Conservation (phyloP, 495 filamentous ascomycete species). For the Daldinia loculata region DNA sequence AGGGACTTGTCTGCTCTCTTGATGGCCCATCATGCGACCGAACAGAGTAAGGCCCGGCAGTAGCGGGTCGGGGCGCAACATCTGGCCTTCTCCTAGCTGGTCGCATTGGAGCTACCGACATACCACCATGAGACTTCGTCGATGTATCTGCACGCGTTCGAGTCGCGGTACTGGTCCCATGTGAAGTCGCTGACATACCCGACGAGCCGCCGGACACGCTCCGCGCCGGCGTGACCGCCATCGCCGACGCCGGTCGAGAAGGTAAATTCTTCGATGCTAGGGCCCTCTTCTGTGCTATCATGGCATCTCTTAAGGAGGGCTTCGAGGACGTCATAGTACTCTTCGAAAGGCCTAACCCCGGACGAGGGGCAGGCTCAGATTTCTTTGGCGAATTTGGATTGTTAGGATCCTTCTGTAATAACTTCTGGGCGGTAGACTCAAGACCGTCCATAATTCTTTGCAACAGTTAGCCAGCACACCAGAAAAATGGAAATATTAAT, state of each 20-base stretch:
- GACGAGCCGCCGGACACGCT: slow-evolving; percentile 55
- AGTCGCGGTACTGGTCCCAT: slow-evolving; percentile 48
- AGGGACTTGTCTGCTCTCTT: slow-evolving; percentile 52
- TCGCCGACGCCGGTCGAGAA: slow-evolving; percentile 77
- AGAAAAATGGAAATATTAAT: slow-evolving; percentile 42
- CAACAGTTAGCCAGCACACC: slow-evolving; percentile 14
- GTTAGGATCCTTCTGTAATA: slow-evolving; percentile 78
- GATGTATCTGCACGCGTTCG: slow-evolving; percentile 56
- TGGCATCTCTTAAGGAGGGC: slow-evolving; percentile 75
- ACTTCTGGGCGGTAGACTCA: slow-evolving; percentile 74
- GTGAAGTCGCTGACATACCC: slow-evolving; percentile 54
- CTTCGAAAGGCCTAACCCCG: slow-evolving; percentile 64
- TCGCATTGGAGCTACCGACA: slow-evolving; percentile 65
- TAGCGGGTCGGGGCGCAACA: slow-evolving; percentile 60
- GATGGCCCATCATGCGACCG: slow-evolving; percentile 56
- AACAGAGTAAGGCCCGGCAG: slow-evolving; percentile 67
- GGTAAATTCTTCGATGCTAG: slow-evolving; percentile 67
- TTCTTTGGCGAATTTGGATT: slow-evolving; percentile 76
- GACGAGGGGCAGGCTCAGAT: slow-evolving; percentile 57
- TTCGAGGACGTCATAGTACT: slow-evolving; percentile 64
- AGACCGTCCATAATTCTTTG: slow-evolving; percentile 75
- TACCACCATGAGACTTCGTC: slow-evolving; percentile 55
- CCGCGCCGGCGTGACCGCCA: slow-evolving; percentile 69
- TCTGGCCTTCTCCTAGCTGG: slow-evolving; percentile 61
- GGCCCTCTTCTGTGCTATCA: slow-evolving; percentile 82